Percentiles rank a stretch among this genome's conserved stretches.
Conservation (phyloP, 257 asterid genomes). For the Solanum paucissectum region DNA sequence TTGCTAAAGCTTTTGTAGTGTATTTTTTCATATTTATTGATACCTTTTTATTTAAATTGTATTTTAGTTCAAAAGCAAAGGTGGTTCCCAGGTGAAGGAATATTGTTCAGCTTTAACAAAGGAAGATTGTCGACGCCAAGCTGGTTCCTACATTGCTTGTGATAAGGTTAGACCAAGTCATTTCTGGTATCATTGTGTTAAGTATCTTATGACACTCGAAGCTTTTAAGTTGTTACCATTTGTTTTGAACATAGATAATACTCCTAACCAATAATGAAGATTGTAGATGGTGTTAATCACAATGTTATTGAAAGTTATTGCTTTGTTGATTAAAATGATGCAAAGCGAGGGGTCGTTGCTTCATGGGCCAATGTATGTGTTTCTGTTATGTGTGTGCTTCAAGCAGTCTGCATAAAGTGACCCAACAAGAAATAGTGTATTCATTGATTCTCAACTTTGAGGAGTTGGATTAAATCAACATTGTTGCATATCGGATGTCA, state of each 20-base stretch:
- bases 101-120: slow-evolving; percentile 87
- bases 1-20: background rate
- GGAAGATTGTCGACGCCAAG: slow-evolving; percentile 92
- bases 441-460: background rate
- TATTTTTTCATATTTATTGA: background rate
- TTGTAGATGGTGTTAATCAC: background rate
- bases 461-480: background rate
- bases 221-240: background rate
- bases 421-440: background rate
- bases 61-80: slow-evolving; percentile 88
- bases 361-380: background rate
- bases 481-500: background rate
- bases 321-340: background rate
- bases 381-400: background rate
- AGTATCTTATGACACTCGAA: background rate
- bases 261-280: background rate
- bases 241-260: background rate
- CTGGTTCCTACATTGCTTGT: slow-evolving; percentile 80
- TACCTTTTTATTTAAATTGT: background rate
- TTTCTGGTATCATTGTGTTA: background rate
- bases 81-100: slow-evolving; percentile 95
- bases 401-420: background rate
- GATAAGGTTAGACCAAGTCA: slow-evolving; percentile 53
- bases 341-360: background rate
- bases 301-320: background rate